Conservation (phyloP, 345 rosid species). For the Salix caprea region DNA sequence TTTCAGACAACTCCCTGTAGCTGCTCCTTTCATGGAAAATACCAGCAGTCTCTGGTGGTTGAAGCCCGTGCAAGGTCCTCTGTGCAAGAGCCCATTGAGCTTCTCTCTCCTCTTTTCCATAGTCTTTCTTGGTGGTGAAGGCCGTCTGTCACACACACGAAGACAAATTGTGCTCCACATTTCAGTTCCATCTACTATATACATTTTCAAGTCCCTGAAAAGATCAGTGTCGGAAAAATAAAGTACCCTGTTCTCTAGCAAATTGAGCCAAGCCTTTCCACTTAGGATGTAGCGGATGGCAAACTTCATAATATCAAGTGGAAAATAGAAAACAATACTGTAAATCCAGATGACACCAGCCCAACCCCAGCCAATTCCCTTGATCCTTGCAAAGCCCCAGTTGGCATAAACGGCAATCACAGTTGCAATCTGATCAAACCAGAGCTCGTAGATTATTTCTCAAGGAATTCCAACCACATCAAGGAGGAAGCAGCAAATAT, state of each 20-base stretch:
- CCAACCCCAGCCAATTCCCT: slow-evolving; percentile 35
- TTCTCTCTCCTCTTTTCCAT: slow-evolving; percentile 28
- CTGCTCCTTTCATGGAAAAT: slow-evolving; percentile 23
- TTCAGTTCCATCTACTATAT: not conserved
- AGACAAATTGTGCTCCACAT: not conserved
- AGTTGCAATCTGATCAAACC: slow-evolving; percentile 25
- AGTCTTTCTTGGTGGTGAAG: slow-evolving; percentile 31
- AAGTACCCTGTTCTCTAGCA: slow-evolving; percentile 24
- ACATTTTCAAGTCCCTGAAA: not conserved
- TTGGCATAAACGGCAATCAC: slow-evolving; percentile 26
- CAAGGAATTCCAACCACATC: too few relatives aligned
- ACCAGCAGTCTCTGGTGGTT: slow-evolving; percentile 19
- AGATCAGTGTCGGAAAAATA: not conserved
- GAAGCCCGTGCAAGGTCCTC: slow-evolving; percentile 27
- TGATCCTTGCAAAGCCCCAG: slow-evolving; percentile 29
- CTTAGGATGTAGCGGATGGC: slow-evolving; percentile 27
- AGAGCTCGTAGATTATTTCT: not conserved
- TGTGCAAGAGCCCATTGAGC: slow-evolving; percentile 35
- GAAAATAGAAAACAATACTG: slow-evolving; percentile 22
- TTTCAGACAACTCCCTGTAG: slow-evolving; percentile 27
- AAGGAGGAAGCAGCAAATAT: not conserved
- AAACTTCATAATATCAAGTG: slow-evolving; percentile 25
- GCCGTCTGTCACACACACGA: slow-evolving; percentile 15
- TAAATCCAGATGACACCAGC: slow-evolving; percentile 32
- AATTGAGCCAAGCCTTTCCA: slow-evolving; percentile 29